A percentile compares a stretch with the other conserved stretches of the same genome.
These are phyloP conservation scores for Yamadazyma sp. DNA, from an alignment of 805 yeast genomes.

Conservation along the genomic window DNA sequence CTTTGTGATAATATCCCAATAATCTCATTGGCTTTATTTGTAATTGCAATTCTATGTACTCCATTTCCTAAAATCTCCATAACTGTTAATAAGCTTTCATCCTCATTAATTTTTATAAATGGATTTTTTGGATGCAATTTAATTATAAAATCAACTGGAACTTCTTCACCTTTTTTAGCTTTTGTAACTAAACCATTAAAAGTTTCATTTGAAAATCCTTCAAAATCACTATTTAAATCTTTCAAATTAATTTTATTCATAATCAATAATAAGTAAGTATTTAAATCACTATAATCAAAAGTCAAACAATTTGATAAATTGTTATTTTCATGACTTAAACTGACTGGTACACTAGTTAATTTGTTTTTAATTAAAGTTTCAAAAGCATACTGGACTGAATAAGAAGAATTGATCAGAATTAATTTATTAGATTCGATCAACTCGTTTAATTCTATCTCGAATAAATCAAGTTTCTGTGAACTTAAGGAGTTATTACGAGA, in stretches of 20 bases:
- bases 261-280: slow-evolving; percentile 79
- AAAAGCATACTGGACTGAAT: slow-evolving; percentile 85
- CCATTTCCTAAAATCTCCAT: slow-evolving; percentile 92
- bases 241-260: slow-evolving; percentile 59
- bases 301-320: slow-evolving; percentile 63
- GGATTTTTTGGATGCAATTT: slow-evolving; percentile 86
- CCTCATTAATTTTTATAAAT: slow-evolving; percentile 70
- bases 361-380: slow-evolving; percentile 68
- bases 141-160: slow-evolving; percentile 86
- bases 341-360: slow-evolving; percentile 83
- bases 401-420: slow-evolving; percentile 60
- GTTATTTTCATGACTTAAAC: slow-evolving; percentile 31
- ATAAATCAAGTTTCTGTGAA: slow-evolving; percentile 56
- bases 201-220: slow-evolving; percentile 24
- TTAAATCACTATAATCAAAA: slow-evolving; percentile 89
- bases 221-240: slow-evolving; percentile 30
- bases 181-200: slow-evolving; percentile 39
- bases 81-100: slow-evolving; percentile 66
- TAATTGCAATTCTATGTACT: slow-evolving; percentile 88
- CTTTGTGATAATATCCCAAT: slow-evolving; percentile 90
- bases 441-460: slow-evolving; percentile 65
- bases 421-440: slow-evolving; percentile 77
- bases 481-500: slow-evolving; percentile 33
- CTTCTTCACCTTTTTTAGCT: slow-evolving; percentile 85
- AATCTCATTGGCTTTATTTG: slow-evolving; percentile 48